These are phyloP conservation scores for Citrus reticulata DNA, from an alignment of 345 rosid genomes.

Conservation along the genomic window DNA sequence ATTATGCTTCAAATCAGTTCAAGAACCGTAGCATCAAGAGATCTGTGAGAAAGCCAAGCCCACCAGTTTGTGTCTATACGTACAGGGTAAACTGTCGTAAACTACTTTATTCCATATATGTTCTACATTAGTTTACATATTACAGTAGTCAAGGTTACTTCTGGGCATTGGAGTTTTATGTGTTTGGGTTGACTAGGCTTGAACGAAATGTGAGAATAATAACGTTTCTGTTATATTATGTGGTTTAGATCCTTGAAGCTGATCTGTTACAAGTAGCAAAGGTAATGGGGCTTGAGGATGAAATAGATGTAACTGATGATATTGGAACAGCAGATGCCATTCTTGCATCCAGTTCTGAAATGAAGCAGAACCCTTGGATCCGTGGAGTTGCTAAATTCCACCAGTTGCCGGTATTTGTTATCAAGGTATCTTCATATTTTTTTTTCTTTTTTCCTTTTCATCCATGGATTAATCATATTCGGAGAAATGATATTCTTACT, in stretches of 20 bases:
- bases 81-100: slow-evolving; percentile 48
- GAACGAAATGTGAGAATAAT: slow-evolving; percentile 2
- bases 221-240: slow-evolving; percentile 10
- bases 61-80: slow-evolving; percentile 61
- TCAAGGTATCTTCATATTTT: slow-evolving; percentile 45
- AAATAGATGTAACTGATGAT: slow-evolving; percentile 73
- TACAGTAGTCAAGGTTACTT: not conserved
- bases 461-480: not conserved
- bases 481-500: not conserved
- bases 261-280: slow-evolving; percentile 85
- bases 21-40: slow-evolving; percentile 30
- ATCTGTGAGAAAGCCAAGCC: slow-evolving; percentile 38
- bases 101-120: not conserved
- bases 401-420: slow-evolving; percentile 70
- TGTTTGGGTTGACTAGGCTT: not conserved
- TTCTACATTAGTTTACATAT: not conserved
- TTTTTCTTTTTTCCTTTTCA: not conserved
- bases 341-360: slow-evolving; percentile 68
- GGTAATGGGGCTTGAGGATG: slow-evolving; percentile 83
- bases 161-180: not conserved
- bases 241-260: slow-evolving; percentile 67
- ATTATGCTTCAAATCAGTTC: slow-evolving; percentile 22
- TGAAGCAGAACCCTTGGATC: slow-evolving; percentile 80
- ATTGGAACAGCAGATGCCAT: slow-evolving; percentile 81
- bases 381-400: slow-evolving; percentile 84